Percentiles rank a stretch among this genome's conserved stretches.
These are phyloP conservation scores for Colletotrichum liaoningense DNA, from an alignment of 2,329 filamentous ascomycete genomes.

Conservation along the genomic window DNA sequence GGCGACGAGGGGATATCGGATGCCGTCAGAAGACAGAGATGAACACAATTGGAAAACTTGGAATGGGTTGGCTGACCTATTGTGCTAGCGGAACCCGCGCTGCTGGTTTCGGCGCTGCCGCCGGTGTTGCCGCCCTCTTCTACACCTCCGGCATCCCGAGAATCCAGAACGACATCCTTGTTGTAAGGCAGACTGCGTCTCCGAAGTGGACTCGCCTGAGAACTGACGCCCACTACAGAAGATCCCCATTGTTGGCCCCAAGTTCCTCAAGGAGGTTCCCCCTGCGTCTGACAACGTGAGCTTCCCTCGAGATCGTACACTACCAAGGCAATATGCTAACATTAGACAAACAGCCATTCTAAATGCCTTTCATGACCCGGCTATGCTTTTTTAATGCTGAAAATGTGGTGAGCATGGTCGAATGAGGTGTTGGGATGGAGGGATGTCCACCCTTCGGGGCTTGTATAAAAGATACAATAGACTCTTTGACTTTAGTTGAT, in stretches of 20 bases:
- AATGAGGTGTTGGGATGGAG: slow-evolving; percentile 15
- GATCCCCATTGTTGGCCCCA: slow-evolving; percentile 63
- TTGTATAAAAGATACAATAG: slow-evolving; percentile 35
- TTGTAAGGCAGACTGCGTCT: slow-evolving; percentile 51
- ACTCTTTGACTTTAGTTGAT: slow-evolving; percentile 25
- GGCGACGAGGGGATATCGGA: not conserved
- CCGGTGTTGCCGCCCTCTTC: slow-evolving; percentile 68
- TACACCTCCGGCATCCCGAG: slow-evolving; percentile 72
- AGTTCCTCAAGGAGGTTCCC: slow-evolving; percentile 65
- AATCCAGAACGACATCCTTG: slow-evolving; percentile 69
- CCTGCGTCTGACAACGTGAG: slow-evolving; percentile 71
- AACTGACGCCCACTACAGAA: slow-evolving; percentile 52
- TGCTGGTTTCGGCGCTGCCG: slow-evolving; percentile 67
- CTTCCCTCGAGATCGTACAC: slow-evolving; percentile 31
- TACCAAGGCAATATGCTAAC: not conserved
- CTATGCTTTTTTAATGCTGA: not conserved
- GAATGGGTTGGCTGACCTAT: not conserved
- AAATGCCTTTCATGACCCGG: slow-evolving; percentile 38
- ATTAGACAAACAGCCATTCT: slow-evolving; percentile 49
- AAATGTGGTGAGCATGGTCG: slow-evolving; percentile 5
- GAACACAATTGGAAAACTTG: not conserved
- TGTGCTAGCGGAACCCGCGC: slow-evolving; percentile 60
- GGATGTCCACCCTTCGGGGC: slow-evolving; percentile 12
- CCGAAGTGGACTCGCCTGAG: slow-evolving; percentile 38
- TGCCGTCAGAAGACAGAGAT: not conserved